Conservation (phyloP, 2,329 filamentous ascomycete species). For the Graphilbum sp. region DNA sequence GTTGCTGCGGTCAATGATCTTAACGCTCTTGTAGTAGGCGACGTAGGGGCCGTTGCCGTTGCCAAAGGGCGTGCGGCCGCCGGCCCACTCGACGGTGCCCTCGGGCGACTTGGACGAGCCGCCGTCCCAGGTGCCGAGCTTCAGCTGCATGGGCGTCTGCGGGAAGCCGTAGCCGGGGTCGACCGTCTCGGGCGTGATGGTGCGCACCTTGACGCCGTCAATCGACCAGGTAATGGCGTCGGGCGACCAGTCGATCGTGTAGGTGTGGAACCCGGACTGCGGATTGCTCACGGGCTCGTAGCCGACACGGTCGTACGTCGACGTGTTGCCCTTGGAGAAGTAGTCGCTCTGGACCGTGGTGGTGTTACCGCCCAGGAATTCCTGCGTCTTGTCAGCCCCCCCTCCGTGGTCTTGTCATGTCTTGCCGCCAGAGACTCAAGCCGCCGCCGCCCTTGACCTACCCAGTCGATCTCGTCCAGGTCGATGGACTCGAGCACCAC, state of each 20-base stretch:
- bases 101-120: conserved; percentile 28
- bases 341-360: conserved; percentile 74
- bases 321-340: conserved; percentile 29
- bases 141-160: conserved; percentile 53
- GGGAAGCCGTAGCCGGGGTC: conserved; percentile 43
- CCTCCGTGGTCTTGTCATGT: background rate
- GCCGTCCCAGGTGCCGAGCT: conserved; percentile 41
- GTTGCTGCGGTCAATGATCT: conserved; percentile 37
- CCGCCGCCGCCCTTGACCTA: no score
- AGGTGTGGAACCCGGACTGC: conserved; percentile 41
- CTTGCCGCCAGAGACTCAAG: no score
- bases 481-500: conserved; percentile 80
- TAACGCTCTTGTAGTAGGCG: conserved; percentile 40
- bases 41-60: conserved; percentile 34
- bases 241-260: conserved; percentile 51
- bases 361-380: conserved; percentile 68
- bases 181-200: conserved; percentile 26
- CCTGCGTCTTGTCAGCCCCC: conserved; percentile 17
- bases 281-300: conserved; percentile 42
- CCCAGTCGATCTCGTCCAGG: conserved; percentile 87
- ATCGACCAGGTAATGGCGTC: conserved; percentile 43
- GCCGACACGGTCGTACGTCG: conserved; percentile 12
- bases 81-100: conserved; percentile 52
- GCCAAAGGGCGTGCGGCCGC: conserved; percentile 36
- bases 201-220: conserved; percentile 29